Evolutionary conservation across 805 yeast species (phyloP).

Genomic region (Kodamaea neixiangensis): DNA sequence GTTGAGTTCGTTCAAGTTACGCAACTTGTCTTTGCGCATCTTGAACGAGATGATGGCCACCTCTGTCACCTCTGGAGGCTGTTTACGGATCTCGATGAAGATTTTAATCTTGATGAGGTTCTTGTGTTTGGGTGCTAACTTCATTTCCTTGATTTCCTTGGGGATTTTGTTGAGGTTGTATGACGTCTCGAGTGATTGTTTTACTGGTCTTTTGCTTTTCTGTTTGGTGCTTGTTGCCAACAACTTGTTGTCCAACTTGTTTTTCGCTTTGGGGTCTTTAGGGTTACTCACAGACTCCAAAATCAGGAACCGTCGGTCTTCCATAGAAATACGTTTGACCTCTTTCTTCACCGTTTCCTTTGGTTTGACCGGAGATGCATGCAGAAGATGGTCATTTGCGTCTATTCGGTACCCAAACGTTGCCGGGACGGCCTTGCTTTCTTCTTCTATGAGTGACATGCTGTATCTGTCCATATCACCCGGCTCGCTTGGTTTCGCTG

Average conservation of each 20-base stretch:
- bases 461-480: constrained; percentile 5
- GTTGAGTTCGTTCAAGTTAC: constrained; percentile 19
- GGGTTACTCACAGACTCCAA: constrained; percentile 1
- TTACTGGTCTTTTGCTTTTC: constrained; percentile 1
- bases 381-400: not conserved
- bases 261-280: not conserved
- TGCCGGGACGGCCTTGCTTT: not conserved
- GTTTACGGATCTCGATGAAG: constrained; percentile 8
- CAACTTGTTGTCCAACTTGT: constrained; percentile 5
- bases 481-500: not conserved
- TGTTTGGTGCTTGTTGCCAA: not conserved
- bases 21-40: constrained; percentile 19
- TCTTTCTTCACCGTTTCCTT: not conserved
- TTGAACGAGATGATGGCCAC: constrained; percentile 10
- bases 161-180: constrained; percentile 7
- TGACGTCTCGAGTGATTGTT: constrained; percentile 8
- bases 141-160: constrained; percentile 1
- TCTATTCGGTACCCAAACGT: constrained; percentile 7
- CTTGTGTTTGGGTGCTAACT: constrained; percentile 1
- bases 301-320: constrained; percentile 6
- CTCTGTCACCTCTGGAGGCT: constrained; percentile 2
- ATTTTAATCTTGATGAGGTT: constrained; percentile 10
- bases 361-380: not conserved
- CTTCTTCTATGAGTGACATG: constrained; percentile 3
- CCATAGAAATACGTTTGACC: constrained; percentile 1